phyloP scores from a whole-genome alignment of 2,329 filamentous ascomycete species.

The Arthrobotrys megalospora region DNA sequence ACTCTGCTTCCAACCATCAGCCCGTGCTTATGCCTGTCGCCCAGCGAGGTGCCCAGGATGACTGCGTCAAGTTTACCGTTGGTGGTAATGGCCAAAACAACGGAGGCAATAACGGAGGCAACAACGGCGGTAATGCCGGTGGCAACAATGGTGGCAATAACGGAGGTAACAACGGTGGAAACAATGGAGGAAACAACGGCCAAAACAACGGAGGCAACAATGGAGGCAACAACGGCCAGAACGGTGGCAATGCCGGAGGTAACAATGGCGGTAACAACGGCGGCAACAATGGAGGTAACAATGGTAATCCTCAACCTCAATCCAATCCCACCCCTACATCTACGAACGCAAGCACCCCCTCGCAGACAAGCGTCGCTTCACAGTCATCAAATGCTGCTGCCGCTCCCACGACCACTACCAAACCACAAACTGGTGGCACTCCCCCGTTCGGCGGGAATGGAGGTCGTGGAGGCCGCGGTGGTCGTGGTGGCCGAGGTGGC shows the following conservation, averaged over 20 bases:
- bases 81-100: slow-evolving; percentile 38
- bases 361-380: slow-evolving; percentile 12
- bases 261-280: slow-evolving; percentile 27
- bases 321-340: slow-evolving; percentile 36
- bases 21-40: slow-evolving; percentile 74
- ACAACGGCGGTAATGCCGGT: slow-evolving; percentile 37
- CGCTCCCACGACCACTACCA: slow-evolving; percentile 1
- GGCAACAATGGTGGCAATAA: slow-evolving; percentile 26
- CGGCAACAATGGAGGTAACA: slow-evolving; percentile 30
- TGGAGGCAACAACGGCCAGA: slow-evolving; percentile 21
- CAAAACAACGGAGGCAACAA: slow-evolving; percentile 28
- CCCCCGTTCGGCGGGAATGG: slow-evolving; percentile 4
- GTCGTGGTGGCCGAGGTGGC: slow-evolving; percentile 20
- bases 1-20: slow-evolving; percentile 72
- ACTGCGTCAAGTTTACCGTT: slow-evolving; percentile 72
- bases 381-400: slow-evolving; percentile 9
- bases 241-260: slow-evolving; percentile 31
- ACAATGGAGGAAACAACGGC: slow-evolving; percentile 20
- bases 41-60: slow-evolving; percentile 72
- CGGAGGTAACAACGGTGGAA: slow-evolving; percentile 3
- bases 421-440: slow-evolving; percentile 10
- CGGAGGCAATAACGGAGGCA: slow-evolving; percentile 19
- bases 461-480: slow-evolving; percentile 11
- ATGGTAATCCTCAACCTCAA: slow-evolving; percentile 31
- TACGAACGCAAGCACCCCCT: slow-evolving; percentile 19